These are phyloP conservation scores for Tolypocladium sp. DNA, from an alignment of 2,329 filamentous ascomycete species.

Conservation along the genomic window DNA sequence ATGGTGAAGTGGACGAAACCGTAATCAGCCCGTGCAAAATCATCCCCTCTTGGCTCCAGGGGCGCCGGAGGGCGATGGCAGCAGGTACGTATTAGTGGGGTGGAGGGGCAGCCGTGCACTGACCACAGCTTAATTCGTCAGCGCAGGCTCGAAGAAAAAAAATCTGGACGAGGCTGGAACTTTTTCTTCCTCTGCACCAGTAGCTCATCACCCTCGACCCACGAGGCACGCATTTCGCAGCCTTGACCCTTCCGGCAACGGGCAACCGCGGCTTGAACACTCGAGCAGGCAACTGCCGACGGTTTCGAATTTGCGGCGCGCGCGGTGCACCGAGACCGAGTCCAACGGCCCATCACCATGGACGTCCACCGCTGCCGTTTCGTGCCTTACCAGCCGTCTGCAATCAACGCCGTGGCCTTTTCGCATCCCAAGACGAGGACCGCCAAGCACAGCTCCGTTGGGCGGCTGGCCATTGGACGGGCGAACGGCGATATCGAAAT, in stretches of 20 bases:
- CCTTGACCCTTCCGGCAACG: background rate
- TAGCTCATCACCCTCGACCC: background rate
- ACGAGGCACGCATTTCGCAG: background rate
- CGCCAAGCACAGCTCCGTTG: conserved; percentile 39
- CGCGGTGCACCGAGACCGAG: background rate
- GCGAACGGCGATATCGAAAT: conserved; percentile 96
- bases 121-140: conserved; percentile 23
- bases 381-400: conserved; percentile 80
- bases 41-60: background rate
- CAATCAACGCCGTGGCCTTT: conserved; percentile 92
- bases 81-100: conserved; percentile 10
- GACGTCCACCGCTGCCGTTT: conserved; percentile 97
- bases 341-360: conserved; percentile 41
- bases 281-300: background rate
- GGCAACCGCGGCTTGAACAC: background rate
- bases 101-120: conserved; percentile 22
- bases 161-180: conserved; percentile 17
- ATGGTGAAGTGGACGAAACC: background rate
- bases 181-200: conserved; percentile 17
- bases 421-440: conserved; percentile 57
- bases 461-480: conserved; percentile 80
- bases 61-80: background rate
- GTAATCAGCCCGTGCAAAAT: background rate
- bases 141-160: conserved; percentile 18
- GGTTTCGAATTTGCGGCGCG: background rate